These are phyloP conservation scores for Monilinia aucupariae DNA, from an alignment of 2,329 filamentous ascomycete species.

Conservation along the genomic window DNA sequence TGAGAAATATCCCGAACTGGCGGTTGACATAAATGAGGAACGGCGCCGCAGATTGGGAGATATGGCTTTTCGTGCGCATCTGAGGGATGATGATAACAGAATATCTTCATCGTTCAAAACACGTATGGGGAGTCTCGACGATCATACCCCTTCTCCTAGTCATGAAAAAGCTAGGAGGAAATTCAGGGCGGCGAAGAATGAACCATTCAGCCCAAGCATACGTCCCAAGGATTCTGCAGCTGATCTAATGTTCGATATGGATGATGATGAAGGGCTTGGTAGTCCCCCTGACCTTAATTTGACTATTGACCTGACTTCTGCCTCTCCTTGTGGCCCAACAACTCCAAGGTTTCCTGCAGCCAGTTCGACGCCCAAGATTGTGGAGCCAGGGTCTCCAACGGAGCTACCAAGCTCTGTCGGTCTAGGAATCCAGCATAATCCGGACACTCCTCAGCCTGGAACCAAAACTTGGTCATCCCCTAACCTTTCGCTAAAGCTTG, in stretches of 20 bases:
- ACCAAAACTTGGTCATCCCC: constrained; percentile 34
- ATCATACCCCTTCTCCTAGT: constrained; percentile 40
- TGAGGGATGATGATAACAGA: constrained; percentile 60
- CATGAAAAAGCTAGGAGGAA: constrained; percentile 43
- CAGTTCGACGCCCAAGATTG: constrained; percentile 14
- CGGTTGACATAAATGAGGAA: constrained; percentile 62
- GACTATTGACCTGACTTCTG: constrained; percentile 10
- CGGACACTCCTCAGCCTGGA: constrained; percentile 14
- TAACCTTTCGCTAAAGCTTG: constrained; percentile 31
- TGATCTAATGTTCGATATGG: constrained; percentile 93
- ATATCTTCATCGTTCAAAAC: constrained; percentile 54
- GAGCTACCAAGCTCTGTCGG: constrained; percentile 5
- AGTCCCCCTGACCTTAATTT: constrained; percentile 1
- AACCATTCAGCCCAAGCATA: constrained; percentile 60
- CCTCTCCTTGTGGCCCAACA: neutral
- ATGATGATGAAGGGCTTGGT: constrained; percentile 47
- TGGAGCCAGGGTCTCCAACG: constrained; percentile 8
- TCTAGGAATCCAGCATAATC: constrained; percentile 3
- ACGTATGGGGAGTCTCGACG: constrained; percentile 61
- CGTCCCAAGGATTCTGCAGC: constrained; percentile 61
- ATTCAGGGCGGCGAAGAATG: constrained; percentile 45
- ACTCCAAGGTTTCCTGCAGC: constrained; percentile 8
- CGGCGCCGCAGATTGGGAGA: constrained; percentile 66
- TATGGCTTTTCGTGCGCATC: constrained; percentile 62
- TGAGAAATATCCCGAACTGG: constrained; percentile 41